Conservation (phyloP, 345 rosid genomes). For the Bruguiera gymnorhiza region DNA sequence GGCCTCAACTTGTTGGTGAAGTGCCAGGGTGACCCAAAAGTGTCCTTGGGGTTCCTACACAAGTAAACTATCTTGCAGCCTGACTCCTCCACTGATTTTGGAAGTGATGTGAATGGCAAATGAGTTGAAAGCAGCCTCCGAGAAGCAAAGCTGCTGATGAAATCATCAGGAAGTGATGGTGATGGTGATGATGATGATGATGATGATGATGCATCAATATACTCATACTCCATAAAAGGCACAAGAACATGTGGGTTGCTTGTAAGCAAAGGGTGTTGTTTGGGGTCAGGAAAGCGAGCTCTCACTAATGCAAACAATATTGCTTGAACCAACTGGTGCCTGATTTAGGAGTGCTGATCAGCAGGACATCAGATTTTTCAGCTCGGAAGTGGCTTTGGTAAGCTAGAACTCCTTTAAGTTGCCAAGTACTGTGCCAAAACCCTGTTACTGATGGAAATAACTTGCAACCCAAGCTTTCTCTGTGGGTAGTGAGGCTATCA, state of each 20-base stretch:
- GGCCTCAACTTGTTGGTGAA: constrained; percentile 44
- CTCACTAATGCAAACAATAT: constrained; percentile 42
- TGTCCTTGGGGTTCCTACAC: constrained; percentile 61
- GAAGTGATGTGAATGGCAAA: constrained; percentile 31
- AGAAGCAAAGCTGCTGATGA: constrained; percentile 22
- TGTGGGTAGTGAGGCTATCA: constrained; percentile 39
- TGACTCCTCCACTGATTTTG: constrained; percentile 31
- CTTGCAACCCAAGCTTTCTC: constrained; percentile 36
- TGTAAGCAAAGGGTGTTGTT: constrained; percentile 46
- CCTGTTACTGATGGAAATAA: constrained; percentile 42
- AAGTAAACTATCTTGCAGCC: constrained; percentile 50
- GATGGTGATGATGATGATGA: background rate
- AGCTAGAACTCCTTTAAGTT: constrained; percentile 36
- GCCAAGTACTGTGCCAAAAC: constrained; percentile 40
- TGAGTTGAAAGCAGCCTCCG: constrained; percentile 50
- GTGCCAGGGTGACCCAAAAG: constrained; percentile 54
- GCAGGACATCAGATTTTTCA: constrained; percentile 36
- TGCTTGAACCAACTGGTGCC: constrained; percentile 71
- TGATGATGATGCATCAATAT: background rate
- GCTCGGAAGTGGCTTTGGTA: constrained; percentile 49
- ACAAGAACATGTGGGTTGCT: constrained; percentile 54
- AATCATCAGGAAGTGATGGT: constrained; percentile 18
- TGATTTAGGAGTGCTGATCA: constrained; percentile 56
- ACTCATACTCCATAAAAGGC: constrained; percentile 44
- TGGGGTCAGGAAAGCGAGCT: constrained; percentile 7